These are phyloP conservation scores for Termitomyces sp. DNA, from an alignment of 768 basidiomycete genomes.

Conservation along the genomic window DNA sequence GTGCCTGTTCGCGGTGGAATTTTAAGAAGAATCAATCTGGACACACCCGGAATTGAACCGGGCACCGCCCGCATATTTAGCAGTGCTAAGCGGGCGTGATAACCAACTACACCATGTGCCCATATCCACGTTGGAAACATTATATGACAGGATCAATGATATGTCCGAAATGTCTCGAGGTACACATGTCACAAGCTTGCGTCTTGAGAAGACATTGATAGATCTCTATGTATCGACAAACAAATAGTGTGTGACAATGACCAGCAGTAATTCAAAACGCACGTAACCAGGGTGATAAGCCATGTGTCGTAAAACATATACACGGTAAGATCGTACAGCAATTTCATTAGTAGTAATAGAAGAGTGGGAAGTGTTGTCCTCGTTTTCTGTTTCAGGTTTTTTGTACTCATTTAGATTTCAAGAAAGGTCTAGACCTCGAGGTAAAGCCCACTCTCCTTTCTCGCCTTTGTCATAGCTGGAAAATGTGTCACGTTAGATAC, in stretches of 20 bases:
- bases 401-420: neutral
- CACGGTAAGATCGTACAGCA: slow-evolving; percentile 4
- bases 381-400: neutral
- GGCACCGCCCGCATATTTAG: too few species aligned
- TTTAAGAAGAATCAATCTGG: too few species aligned
- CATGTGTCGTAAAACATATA: neutral
- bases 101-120: too few species aligned
- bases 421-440: slow-evolving; percentile 35
- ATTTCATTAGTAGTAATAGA: neutral
- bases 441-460: slow-evolving; percentile 64
- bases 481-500: neutral
- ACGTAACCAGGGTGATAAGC: neutral
- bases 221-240: slow-evolving; percentile 2
- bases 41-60: too few species aligned
- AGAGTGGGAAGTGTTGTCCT: neutral
- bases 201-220: neutral
- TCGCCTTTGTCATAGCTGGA: slow-evolving; percentile 83
- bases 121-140: too few species aligned
- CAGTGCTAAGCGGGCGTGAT: too few species aligned
- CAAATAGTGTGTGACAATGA: neutral
- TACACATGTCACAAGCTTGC: too few species aligned
- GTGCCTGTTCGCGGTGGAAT: too few species aligned
- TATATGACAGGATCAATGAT: too few species aligned
- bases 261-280: slow-evolving; percentile 3
- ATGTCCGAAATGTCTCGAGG: too few species aligned